Percentiles rank a stretch among this genome's conserved stretches.
Evolutionary conservation across 805 yeast genomes (phyloP).

Genomic region (Zygosaccharomyces pseudorouxii): DNA sequence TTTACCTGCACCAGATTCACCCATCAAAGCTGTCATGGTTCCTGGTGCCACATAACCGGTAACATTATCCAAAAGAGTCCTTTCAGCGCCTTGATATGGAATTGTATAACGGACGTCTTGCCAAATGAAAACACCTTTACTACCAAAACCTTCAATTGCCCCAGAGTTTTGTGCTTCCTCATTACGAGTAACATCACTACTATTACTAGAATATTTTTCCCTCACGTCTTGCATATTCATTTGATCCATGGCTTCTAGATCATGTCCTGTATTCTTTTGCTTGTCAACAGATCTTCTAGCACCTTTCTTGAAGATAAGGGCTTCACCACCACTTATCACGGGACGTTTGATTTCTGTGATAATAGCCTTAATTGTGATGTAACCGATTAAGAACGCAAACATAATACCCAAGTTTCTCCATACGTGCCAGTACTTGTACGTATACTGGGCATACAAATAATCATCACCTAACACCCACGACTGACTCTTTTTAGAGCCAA

Average conservation of each 20-base stretch:
- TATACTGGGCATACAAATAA: slow-evolving; percentile 47
- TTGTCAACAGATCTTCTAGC: slow-evolving; percentile 17
- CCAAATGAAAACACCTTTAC: slow-evolving; percentile 34
- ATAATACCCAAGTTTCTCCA: slow-evolving; percentile 81
- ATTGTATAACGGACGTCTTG: slow-evolving; percentile 33
- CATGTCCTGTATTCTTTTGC: slow-evolving; percentile 5
- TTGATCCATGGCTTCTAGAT: slow-evolving; percentile 21
- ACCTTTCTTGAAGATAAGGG: slow-evolving; percentile 53
- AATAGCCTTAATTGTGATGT: slow-evolving; percentile 18
- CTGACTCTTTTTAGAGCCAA: slow-evolving; percentile 57
- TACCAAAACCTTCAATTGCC: slow-evolving; percentile 26
- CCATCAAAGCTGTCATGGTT: slow-evolving; percentile 57
- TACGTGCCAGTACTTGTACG: slow-evolving; percentile 52
- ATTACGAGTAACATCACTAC: slow-evolving; percentile 5
- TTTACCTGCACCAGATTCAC: slow-evolving; percentile 64
- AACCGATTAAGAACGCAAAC: slow-evolving; percentile 41
- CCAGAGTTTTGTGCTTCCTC: slow-evolving; percentile 5
- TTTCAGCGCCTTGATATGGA: slow-evolving; percentile 35
- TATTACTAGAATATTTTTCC: slow-evolving; percentile 15
- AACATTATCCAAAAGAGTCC: slow-evolving; percentile 50
- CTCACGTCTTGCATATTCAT: slow-evolving; percentile 15
- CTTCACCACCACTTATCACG: slow-evolving; percentile 32
- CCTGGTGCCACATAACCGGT: slow-evolving; percentile 50
- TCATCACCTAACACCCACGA: slow-evolving; percentile 52
- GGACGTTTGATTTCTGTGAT: slow-evolving; percentile 27